phyloP scores from a whole-genome alignment of 2,329 filamentous ascomycete species.

The Emergomyces pasteurianus region DNA sequence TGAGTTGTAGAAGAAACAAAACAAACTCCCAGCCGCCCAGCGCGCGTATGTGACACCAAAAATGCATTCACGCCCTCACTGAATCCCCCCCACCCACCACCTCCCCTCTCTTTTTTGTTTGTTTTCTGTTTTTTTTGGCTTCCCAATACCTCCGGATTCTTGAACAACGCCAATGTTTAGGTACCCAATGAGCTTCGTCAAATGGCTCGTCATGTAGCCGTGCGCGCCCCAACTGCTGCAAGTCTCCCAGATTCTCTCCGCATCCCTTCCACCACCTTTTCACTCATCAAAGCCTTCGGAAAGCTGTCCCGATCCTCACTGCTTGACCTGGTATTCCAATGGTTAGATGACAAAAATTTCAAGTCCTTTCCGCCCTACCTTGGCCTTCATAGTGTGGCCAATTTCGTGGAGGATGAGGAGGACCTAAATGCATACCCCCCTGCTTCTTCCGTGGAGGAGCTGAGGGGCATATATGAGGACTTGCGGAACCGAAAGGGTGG shows the following conservation, averaged over 20 bases:
- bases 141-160: neutral
- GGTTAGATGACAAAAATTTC: constrained; percentile 59
- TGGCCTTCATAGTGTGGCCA: neutral
- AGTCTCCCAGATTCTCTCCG: constrained; percentile 60
- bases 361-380: constrained; percentile 50
- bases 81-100: too few relatives aligned
- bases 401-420: constrained; percentile 38
- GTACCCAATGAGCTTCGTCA: neutral
- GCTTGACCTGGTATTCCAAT: constrained; percentile 60
- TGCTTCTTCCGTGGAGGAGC: constrained; percentile 50
- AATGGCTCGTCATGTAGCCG: constrained; percentile 11
- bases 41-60: neutral
- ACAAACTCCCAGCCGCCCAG: neutral
- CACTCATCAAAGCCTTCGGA: constrained; percentile 54
- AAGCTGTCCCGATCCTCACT: constrained; percentile 62
- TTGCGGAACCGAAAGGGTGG: constrained; percentile 44
- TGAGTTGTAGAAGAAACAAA: too few relatives aligned
- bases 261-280: constrained; percentile 52
- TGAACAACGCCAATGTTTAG: neutral
- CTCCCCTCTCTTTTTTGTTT: too few relatives aligned
- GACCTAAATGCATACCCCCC: constrained; percentile 59
- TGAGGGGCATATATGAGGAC: constrained; percentile 53
- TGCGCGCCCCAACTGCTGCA: constrained; percentile 53
- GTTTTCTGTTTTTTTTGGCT: neutral
- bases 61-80: neutral